Evolutionary conservation across 2,329 filamentous ascomycete species (phyloP).

Genomic region (Cercospora zeae-maydis): DNA sequence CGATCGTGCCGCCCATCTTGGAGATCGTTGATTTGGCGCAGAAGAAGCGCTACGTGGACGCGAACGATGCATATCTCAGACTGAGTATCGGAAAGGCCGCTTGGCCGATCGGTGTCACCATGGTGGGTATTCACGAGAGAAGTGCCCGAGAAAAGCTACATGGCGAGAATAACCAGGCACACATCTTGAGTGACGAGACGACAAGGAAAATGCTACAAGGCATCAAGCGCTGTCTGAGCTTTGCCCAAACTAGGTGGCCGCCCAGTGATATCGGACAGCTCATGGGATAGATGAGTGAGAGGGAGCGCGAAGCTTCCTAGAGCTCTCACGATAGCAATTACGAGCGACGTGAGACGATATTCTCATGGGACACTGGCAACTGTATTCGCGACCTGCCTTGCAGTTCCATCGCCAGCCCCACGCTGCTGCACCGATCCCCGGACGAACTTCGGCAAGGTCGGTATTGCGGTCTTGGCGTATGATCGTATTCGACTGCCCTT

Average conservation of each 20-base stretch:
- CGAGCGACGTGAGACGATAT: background rate
- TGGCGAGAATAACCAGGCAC: constrained; percentile 62
- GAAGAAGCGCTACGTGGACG: constrained; percentile 87
- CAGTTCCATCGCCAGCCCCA: background rate
- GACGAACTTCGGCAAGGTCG: background rate
- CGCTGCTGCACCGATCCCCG: background rate
- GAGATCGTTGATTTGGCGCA: constrained; percentile 92
- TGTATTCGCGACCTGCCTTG: background rate
- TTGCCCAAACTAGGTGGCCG: constrained; percentile 94
- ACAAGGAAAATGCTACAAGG: constrained; percentile 96
- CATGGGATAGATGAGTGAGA: constrained; percentile 64
- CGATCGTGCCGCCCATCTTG: constrained; percentile 71
- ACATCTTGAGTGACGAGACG: constrained; percentile 95
- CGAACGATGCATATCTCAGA: constrained; percentile 89
- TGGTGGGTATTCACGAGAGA: constrained; percentile 99
- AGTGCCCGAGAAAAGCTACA: constrained; percentile 94
- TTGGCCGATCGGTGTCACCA: constrained; percentile 98
- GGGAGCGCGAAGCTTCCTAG: background rate
- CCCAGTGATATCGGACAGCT: constrained; percentile 87
- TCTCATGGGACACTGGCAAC: background rate
- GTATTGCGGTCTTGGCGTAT: background rate
- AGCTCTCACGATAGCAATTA: background rate
- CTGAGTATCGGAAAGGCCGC: constrained; percentile 72
- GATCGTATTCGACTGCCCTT: constrained; percentile 10
- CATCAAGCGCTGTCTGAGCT: constrained; percentile 94